Evolutionary conservation across 2,329 filamentous ascomycete species (phyloP).

Genomic region (Aspergillus eucalypticola): DNA sequence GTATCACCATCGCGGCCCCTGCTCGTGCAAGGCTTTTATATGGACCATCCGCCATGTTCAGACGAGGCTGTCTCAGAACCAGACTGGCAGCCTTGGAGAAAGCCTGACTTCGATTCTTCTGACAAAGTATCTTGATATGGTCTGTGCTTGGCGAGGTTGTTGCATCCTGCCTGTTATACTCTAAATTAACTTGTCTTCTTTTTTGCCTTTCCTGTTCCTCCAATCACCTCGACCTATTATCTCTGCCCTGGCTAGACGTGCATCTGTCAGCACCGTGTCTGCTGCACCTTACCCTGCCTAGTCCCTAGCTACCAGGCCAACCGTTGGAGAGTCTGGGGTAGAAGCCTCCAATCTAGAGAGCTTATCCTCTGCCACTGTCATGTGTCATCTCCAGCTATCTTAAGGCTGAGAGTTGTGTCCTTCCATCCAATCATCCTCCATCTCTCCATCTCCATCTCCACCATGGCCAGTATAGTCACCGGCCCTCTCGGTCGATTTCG

Average conservation of each 20-base stretch:
- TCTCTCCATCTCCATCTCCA: not conserved
- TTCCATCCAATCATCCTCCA: not conserved
- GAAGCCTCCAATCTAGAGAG: not conserved
- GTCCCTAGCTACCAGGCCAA: not conserved
- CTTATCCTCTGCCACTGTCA: not conserved
- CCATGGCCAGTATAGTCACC: conserved; percentile 33
- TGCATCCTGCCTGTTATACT: not conserved
- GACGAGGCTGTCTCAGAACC: not conserved
- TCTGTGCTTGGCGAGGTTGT: not conserved
- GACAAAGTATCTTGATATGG: not conserved
- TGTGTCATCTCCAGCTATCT: not conserved
- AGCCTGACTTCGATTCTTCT: not conserved
- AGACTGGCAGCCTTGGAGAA: not conserved
- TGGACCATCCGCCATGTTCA: not conserved
- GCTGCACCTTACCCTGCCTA: not conserved
- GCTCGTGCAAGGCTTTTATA: conserved; percentile 12
- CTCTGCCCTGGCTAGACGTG: not conserved
- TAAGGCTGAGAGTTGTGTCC: not conserved
- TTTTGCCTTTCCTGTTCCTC: not conserved
- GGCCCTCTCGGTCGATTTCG: conserved; percentile 35
- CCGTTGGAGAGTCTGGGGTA: not conserved
- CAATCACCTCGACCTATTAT: not conserved
- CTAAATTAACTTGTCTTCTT: not conserved
- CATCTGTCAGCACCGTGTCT: not conserved
- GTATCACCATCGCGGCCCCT: not conserved